These are phyloP conservation scores for Penicillium sp. DNA, from an alignment of 2,329 filamentous ascomycete genomes.

Conservation along the genomic window DNA sequence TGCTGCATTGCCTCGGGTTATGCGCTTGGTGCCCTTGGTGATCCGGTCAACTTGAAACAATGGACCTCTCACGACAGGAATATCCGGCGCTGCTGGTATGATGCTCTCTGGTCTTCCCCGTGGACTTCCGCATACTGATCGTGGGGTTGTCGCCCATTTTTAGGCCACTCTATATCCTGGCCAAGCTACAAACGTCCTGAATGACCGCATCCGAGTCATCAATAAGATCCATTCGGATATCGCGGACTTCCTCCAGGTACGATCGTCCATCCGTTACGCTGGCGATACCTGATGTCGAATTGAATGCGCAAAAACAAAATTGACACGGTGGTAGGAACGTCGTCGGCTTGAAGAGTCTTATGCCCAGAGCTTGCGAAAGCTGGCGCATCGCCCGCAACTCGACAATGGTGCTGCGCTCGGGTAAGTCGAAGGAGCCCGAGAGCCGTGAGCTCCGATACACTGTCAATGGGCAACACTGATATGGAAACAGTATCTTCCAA, in stretches of 20 bases:
- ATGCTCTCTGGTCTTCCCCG: slow-evolving; percentile 16
- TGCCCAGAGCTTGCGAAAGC: slow-evolving; percentile 74
- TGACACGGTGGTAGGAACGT: slow-evolving; percentile 66
- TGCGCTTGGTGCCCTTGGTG: slow-evolving; percentile 35
- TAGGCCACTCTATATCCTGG: slow-evolving; percentile 77
- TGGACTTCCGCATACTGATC: slow-evolving; percentile 13
- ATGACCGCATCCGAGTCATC: slow-evolving; percentile 85
- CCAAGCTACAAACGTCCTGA: slow-evolving; percentile 77
- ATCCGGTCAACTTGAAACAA: slow-evolving; percentile 41
- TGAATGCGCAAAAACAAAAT: slow-evolving; percentile 9
- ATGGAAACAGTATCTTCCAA: slow-evolving; percentile 71
- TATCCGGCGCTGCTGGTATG: slow-evolving; percentile 94
- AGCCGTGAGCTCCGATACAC: background rate
- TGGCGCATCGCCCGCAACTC: slow-evolving; percentile 70
- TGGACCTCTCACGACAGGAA: slow-evolving; percentile 80
- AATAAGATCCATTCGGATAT: slow-evolving; percentile 83
- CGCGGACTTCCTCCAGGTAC: slow-evolving; percentile 94
- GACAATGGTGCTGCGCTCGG: slow-evolving; percentile 79
- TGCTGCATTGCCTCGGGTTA: slow-evolving; percentile 26
- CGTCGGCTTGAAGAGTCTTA: slow-evolving; percentile 90
- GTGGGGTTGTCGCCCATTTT: background rate
- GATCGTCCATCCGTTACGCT: slow-evolving; percentile 16
- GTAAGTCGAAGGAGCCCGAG: slow-evolving; percentile 53
- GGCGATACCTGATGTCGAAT: slow-evolving; percentile 5
- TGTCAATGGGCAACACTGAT: slow-evolving; percentile 14